Percentiles rank a stretch among this genome's conserved stretches.
Evolutionary conservation across 805 yeast genomes (phyloP).

Genomic region (Yamadazyma paraphyllophila): DNA sequence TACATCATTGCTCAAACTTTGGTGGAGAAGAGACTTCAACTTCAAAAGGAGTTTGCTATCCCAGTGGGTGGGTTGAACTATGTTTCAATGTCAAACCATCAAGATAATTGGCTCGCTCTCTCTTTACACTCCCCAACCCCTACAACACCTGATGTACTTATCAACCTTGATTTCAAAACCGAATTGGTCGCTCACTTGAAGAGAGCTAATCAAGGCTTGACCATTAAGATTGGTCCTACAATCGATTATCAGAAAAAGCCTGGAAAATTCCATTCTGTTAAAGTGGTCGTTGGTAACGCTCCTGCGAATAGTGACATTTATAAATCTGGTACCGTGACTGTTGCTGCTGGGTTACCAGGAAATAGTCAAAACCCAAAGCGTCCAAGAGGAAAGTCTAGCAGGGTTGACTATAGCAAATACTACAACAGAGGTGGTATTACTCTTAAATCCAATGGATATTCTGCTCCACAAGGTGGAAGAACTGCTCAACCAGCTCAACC

Average conservation of each 20-base stretch:
- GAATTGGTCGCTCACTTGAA: constrained; percentile 78
- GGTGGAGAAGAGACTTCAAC: constrained; percentile 53
- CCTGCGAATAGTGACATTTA: constrained; percentile 70
- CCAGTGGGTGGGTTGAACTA: constrained; percentile 58
- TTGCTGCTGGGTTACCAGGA: constrained; percentile 75
- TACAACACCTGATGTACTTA: constrained; percentile 69
- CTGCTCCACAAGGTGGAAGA: constrained; percentile 10
- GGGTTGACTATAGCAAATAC: constrained; percentile 44
- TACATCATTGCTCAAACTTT: constrained; percentile 73
- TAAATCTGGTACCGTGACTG: constrained; percentile 85
- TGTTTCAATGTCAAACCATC: constrained; percentile 68
- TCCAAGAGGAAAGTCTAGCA: constrained; percentile 56
- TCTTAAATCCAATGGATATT: constrained; percentile 18
- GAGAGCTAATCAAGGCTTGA: constrained; percentile 54
- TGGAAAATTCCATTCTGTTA: constrained; percentile 75
- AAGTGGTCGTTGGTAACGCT: constrained; percentile 56
- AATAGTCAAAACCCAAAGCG: constrained; percentile 66
- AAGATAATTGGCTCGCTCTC: constrained; percentile 91
- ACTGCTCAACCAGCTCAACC: constrained; percentile 7
- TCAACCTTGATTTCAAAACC: constrained; percentile 83
- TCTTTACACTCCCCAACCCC: constrained; percentile 48
- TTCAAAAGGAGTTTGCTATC: constrained; percentile 62
- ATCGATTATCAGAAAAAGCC: constrained; percentile 89
- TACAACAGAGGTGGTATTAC: constrained; percentile 30
- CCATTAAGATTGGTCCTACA: constrained; percentile 65